Percentiles rank a stretch among this genome's conserved stretches.
Evolutionary conservation across 2,329 filamentous ascomycete species (phyloP).

Genomic region (Colletotrichum sp.): DNA sequence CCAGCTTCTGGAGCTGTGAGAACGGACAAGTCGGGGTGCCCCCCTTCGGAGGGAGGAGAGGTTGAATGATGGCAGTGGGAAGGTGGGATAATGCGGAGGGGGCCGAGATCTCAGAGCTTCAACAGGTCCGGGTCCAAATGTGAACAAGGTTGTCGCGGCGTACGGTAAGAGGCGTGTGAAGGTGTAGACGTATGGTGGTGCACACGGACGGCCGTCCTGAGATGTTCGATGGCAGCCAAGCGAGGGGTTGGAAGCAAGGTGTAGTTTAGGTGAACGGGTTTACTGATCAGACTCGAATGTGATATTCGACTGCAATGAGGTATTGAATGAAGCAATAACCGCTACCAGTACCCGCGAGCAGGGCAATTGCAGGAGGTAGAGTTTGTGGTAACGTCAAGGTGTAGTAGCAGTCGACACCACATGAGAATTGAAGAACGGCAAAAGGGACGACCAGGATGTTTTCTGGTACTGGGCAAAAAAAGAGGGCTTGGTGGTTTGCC

Average conservation of each 20-base stretch:
- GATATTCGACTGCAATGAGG: neutral
- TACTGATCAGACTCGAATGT: neutral
- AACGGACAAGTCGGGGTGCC: constrained; percentile 3
- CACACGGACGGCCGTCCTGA: neutral
- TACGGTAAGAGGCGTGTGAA: neutral
- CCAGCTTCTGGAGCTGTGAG: neutral
- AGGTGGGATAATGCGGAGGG: neutral
- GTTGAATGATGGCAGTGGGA: neutral
- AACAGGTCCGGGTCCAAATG: neutral
- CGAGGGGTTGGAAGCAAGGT: neutral
- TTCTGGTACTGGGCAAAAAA: neutral
- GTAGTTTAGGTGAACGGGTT: neutral
- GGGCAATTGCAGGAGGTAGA: neutral
- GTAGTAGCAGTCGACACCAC: neutral
- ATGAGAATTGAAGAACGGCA: neutral
- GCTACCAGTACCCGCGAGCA: neutral
- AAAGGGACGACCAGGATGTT: neutral
- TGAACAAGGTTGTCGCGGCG: constrained; percentile 7
- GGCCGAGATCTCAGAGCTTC: constrained; percentile 16
- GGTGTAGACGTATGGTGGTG: neutral
- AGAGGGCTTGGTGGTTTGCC: neutral
- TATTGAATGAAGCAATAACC: neutral
- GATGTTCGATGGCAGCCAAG: constrained; percentile 2
- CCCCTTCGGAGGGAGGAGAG: neutral
- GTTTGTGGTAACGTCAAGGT: neutral